Evolutionary conservation across 139 green algal species (phyloP).

Genomic region (Pleodorina starrii): DNA sequence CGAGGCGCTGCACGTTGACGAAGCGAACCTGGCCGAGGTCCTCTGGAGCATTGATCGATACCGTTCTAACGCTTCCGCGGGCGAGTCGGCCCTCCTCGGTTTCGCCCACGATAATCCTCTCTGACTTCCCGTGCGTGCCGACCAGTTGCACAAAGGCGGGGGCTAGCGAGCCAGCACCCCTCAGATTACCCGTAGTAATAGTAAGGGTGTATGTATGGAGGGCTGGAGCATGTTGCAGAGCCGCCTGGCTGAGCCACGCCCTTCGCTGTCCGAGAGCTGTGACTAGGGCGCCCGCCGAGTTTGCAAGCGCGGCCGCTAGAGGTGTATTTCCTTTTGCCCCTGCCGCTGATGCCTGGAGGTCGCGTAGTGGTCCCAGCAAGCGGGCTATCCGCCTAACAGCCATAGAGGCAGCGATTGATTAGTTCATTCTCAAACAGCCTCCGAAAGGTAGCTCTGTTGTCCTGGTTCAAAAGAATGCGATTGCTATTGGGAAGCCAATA

Average conservation of each 20-base stretch:
- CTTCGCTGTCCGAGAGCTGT: conserved; percentile 8
- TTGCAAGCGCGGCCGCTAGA: not conserved
- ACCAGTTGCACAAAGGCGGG: conserved; percentile 69
- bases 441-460: not conserved
- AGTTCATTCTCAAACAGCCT: not conserved
- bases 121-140: conserved; percentile 64
- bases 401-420: not conserved
- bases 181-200: conserved; percentile 86
- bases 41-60: conserved; percentile 60
- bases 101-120: conserved; percentile 62
- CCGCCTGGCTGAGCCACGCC: conserved; percentile 25
- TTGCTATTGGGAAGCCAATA: too few species aligned
- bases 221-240: conserved; percentile 9
- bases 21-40: conserved; percentile 70
- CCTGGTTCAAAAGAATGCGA: not conserved
- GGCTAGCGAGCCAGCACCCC: conserved; percentile 81
- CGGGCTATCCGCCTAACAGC: conserved; percentile 26
- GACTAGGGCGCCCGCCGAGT: not conserved
- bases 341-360: not conserved
- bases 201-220: conserved; percentile 29
- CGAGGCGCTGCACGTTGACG: conserved; percentile 67
- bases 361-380: conserved; percentile 14
- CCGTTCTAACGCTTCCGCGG: conserved; percentile 67
- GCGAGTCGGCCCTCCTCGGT: conserved; percentile 71
- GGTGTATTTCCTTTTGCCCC: not conserved